Conservation (phyloP, 108 stramenopile species). For the Cyclotella cryptica region DNA sequence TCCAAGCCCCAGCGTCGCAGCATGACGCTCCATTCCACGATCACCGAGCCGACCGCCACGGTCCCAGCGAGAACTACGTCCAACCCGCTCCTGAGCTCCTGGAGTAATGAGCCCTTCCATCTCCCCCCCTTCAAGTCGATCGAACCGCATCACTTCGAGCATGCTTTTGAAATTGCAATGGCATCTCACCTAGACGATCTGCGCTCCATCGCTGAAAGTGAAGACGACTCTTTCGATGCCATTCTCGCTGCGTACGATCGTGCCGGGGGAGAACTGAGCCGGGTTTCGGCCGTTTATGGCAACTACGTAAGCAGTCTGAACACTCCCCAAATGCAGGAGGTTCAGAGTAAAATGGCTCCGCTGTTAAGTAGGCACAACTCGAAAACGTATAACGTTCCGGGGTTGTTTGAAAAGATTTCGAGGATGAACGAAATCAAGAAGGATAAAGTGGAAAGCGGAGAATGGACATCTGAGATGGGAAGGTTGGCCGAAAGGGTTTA, state of each 20-base stretch:
- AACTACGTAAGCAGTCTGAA: constrained; percentile 62
- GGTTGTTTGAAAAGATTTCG: constrained; percentile 72
- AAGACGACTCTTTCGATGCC: constrained; percentile 55
- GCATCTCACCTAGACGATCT: constrained; percentile 60
- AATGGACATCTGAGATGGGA: constrained; percentile 58
- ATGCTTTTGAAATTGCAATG: constrained; percentile 67
- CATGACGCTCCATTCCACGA: constrained; percentile 18
- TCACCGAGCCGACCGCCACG: constrained; percentile 6
- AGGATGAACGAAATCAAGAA: constrained; percentile 49
- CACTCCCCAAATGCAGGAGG: constrained; percentile 60
- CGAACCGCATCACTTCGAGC: constrained; percentile 55
- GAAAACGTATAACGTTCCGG: constrained; percentile 62
- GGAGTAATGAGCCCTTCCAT: constrained; percentile 66
- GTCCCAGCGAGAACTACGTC: background rate
- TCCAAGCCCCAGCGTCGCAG: background rate
- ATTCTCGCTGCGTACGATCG: constrained; percentile 69
- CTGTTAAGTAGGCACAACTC: constrained; percentile 58
- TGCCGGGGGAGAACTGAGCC: constrained; percentile 41
- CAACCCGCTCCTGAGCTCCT: constrained; percentile 67
- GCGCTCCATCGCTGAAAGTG: constrained; percentile 39
- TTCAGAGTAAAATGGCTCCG: constrained; percentile 71
- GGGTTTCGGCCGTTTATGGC: constrained; percentile 52
- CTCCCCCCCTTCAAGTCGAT: constrained; percentile 70
- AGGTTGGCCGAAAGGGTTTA: constrained; percentile 79
- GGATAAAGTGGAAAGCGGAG: constrained; percentile 36